A percentile compares a stretch with the other conserved stretches of the same genome.
These are phyloP conservation scores for Marasmius sp. DNA, from an alignment of 1,284 basidiomycete genomes.

Conservation along the genomic window DNA sequence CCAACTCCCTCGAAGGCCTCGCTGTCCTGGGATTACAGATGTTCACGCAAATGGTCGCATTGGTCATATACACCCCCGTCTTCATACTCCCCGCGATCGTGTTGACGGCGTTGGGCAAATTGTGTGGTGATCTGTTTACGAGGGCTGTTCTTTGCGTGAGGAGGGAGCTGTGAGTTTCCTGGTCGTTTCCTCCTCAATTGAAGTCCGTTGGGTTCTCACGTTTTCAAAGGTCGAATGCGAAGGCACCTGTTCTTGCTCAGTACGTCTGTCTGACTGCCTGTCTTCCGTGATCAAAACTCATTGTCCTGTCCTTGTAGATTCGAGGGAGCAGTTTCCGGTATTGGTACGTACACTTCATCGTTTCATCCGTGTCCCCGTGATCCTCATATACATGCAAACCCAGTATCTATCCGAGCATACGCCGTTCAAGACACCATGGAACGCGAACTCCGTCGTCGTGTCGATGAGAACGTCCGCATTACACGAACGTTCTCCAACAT, in stretches of 20 bases:
- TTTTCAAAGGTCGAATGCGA: conserved; percentile 14
- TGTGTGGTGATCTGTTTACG: conserved; percentile 45
- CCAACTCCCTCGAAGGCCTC: conserved; percentile 22
- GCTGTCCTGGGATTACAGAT: conserved; percentile 19
- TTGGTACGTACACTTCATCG: conserved; percentile 42
- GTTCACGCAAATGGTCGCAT: conserved; percentile 35
- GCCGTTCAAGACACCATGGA: conserved; percentile 49
- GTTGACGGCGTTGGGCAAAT: conserved; percentile 37
- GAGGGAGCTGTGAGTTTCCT: conserved; percentile 45
- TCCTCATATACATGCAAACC: neutral
- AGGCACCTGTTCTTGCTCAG: conserved; percentile 55
- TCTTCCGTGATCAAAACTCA: neutral
- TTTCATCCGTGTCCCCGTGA: neutral
- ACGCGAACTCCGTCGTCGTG: conserved; percentile 41
- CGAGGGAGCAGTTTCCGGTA: conserved; percentile 64
- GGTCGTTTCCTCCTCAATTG: neutral
- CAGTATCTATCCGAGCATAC: conserved; percentile 65
- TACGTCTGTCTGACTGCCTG: conserved; percentile 19
- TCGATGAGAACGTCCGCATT: conserved; percentile 48
- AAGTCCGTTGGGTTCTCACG: no score
- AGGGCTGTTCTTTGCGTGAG: conserved; percentile 23
- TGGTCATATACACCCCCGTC: conserved; percentile 33
- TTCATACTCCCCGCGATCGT: conserved; percentile 25
- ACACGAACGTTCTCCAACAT: conserved; percentile 53
- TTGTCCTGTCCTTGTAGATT: conserved; percentile 35